Evolutionary conservation across 208 protist genomes (phyloP).

Genomic region (Acanthamoeba lenticulata): DNA sequence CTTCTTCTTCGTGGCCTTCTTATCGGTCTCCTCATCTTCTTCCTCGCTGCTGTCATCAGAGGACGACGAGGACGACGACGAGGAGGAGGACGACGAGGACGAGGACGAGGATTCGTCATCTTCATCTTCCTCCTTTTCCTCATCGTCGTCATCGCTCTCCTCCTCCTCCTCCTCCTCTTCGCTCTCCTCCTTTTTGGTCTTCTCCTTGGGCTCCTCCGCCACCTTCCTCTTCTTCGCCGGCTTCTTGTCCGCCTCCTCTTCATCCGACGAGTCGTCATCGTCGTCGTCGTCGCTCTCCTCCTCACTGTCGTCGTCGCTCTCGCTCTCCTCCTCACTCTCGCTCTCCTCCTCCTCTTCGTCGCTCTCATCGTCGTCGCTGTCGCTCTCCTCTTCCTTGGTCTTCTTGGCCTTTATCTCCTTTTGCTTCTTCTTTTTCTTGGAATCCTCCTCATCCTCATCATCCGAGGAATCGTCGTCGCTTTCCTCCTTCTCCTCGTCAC

Average conservation of each 20-base stretch:
- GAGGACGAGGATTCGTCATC: too few species aligned
- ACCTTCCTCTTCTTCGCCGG: neutral
- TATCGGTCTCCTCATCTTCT: too few species aligned
- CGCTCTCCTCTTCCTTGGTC: neutral
- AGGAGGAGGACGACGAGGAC: too few species aligned
- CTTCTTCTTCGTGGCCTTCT: too few species aligned
- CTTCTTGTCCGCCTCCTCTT: too few species aligned
- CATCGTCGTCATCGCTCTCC: neutral
- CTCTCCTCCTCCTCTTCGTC: neutral
- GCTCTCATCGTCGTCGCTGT: neutral
- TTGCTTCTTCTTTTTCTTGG: neutral
- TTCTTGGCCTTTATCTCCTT: neutral
- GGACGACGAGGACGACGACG: too few species aligned
- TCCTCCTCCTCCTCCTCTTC: neutral
- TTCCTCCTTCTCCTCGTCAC: too few species aligned
- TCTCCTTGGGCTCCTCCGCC: neutral
- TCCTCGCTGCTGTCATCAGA: too few species aligned
- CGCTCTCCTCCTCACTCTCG: neutral
- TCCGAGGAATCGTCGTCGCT: too few species aligned
- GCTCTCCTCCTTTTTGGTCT: neutral
- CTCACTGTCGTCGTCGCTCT: too few species aligned
- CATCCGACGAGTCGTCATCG: too few species aligned
- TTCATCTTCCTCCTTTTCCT: neutral
- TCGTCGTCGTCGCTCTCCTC: neutral
- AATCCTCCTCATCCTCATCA: too few species aligned